Base-by-base conservation (phyloP, 257 asterid species). In the Ilex asprella region DNA sequence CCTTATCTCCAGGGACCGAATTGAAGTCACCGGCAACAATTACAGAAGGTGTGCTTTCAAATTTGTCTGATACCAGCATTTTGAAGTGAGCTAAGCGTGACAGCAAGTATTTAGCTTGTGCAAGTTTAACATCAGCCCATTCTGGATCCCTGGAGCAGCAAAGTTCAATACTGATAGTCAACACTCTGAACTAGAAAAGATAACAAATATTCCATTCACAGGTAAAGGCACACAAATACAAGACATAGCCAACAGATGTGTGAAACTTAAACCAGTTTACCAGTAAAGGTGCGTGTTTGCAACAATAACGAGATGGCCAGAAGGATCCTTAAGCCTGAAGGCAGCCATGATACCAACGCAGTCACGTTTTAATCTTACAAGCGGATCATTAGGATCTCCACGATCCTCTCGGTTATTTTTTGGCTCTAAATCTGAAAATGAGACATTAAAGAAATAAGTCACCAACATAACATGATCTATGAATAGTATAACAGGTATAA, bases 331-430 rank as follows among this genome's bases (percentile, higher is more conserved):
- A 39, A 89, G 86, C 78, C 84, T 85, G 65, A 89, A 92, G 65
- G 84, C 93, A 51, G 95, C 89, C 95, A 92, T 82, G 52, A 70
- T 76, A 70, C 99, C 97, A 58, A 89, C 96, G 68, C 97, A 92
- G 63, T 92, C 96, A 63, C 99, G 99, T 79, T 89, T 92, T 59
- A 92, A 77, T 79, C 97, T 83, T 31, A 82, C 82, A 58, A 84
- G 79, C 68, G 95, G 96, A 70, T 89, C 96, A 57, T 81, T 79
- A 59, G 86, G 83, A 75, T 86, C 94, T 68, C 94, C 95, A 56
- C 27, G 78, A 61, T 77, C 90, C 50, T 27, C 56, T 72, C 12
- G 68, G 59, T 47, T 64, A 67, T 66, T 73, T 73, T 75, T 75
- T 73, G 11, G 43, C 71, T 60, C 62, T 54, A 58, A 51, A 71